phyloP scores from a whole-genome alignment of 805 yeast species.

The Yamadazyma nakazawae region DNA sequence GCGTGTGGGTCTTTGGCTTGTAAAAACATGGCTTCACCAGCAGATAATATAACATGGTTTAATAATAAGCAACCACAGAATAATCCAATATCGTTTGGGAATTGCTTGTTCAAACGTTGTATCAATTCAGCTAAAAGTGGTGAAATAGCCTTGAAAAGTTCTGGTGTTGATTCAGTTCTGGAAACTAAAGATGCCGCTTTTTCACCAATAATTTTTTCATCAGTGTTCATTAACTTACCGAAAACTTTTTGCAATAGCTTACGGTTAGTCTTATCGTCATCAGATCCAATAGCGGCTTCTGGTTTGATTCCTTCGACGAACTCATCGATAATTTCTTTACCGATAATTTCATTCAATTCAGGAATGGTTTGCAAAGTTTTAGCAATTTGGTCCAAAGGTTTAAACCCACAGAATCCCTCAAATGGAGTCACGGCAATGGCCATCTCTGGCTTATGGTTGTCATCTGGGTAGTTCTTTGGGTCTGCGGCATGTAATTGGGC shows the following conservation, averaged over 20 bases:
- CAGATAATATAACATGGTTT: slow-evolving; percentile 75
- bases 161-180: slow-evolving; percentile 60
- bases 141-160: slow-evolving; percentile 47
- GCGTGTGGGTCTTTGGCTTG: slow-evolving; percentile 99
- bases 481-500: slow-evolving; percentile 71
- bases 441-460: slow-evolving; percentile 99
- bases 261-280: slow-evolving; percentile 57
- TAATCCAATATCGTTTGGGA: slow-evolving; percentile 90
- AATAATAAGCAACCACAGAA: slow-evolving; percentile 93
- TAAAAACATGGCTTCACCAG: slow-evolving; percentile 96
- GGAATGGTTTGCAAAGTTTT: slow-evolving; percentile 67
- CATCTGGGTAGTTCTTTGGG: slow-evolving; percentile 95
- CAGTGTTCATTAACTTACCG: slow-evolving; percentile 77
- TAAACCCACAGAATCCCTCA: slow-evolving; percentile 97
- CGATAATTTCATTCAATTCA: slow-evolving; percentile 71
- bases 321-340: slow-evolving; percentile 51
- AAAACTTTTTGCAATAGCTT: slow-evolving; percentile 71
- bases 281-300: slow-evolving; percentile 45
- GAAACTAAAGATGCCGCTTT: slow-evolving; percentile 64
- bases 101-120: slow-evolving; percentile 76
- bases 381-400: slow-evolving; percentile 79
- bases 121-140: slow-evolving; percentile 67
- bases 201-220: slow-evolving; percentile 53
- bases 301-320: slow-evolving; percentile 50
- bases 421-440: slow-evolving; percentile 94